Evolutionary conservation across 306 rosid species (phyloP), one percentile per base, ranked within the genome.

Genomic region (Prunus padus): DNA sequence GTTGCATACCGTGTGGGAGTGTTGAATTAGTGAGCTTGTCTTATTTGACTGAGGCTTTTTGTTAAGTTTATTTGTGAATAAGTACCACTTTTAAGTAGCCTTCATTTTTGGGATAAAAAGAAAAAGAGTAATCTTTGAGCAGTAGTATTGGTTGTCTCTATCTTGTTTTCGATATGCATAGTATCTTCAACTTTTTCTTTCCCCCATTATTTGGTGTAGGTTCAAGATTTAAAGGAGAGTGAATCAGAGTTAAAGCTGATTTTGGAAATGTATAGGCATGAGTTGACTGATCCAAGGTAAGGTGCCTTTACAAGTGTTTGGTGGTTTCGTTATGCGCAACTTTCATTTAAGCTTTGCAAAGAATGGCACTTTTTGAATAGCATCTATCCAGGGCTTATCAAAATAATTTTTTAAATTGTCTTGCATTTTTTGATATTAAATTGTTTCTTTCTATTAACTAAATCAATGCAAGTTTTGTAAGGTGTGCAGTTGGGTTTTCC

Each of bases 231-330:
- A 68, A 86, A 85, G 76, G 89, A 81, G 63, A 82, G 82, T 65
- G 83, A 85, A 54, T 52, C 22, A 37, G 98, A 96, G 77, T 80
- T 90, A 80, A 84, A 83, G 81, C 89, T 96, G 86, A 82, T 96
- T 47, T 64, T 87, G 84, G 94, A 81, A 72, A 92, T 92, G 97
- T 92, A 83, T 85, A 90, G 90, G 82, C 91, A 83, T 66, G 99
- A 96, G 80, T 84, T 95, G 69, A 83, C 89, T 82, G 97, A 92
- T 76, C 82, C 97, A 65, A 90, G 99, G 99, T 96, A 80, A 73
- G 87, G 65, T 15, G 13, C 65, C 66, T 79, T 12, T 8, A 19
- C 26, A 9, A 16, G 10, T 13, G 20, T 66, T n/a, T 51, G 57
- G 50, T 70, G 64, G 18, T 66, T 72, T 64, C 51, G 63, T 65